These are phyloP conservation scores for Corallochytrium limacisporum DNA, from an alignment of 78 protist species.

Conservation along the genomic window DNA sequence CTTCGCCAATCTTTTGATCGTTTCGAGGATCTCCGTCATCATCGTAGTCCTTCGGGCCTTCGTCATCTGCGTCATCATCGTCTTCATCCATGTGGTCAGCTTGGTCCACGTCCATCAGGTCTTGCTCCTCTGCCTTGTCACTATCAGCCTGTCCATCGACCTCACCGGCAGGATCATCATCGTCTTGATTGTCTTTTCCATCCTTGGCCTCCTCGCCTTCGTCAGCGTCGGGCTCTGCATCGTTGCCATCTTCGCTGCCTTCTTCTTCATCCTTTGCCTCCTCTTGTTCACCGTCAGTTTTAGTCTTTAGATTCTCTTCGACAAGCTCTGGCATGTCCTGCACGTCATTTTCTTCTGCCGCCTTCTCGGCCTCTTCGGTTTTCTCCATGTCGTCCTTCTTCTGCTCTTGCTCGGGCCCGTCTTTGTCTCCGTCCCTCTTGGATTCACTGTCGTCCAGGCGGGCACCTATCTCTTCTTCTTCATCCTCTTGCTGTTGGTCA, in stretches of 20 bases:
- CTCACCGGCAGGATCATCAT: neutral
- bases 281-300: no score
- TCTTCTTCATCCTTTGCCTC: neutral
- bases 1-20: neutral
- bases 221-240: neutral
- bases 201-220: neutral
- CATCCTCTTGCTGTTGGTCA: neutral
- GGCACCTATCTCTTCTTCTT: neutral
- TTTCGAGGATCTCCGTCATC: neutral
- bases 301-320: no score
- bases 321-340: neutral
- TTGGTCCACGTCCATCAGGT: no score
- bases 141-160: neutral
- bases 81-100: neutral
- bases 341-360: neutral
- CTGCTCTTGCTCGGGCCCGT: neutral
- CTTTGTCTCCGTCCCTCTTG: neutral
- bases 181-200: neutral
- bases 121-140: neutral
- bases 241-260: neutral
- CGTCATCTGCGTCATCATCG: neutral
- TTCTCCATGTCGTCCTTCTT: neutral
- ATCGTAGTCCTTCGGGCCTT: no score
- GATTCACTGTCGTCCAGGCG: neutral
- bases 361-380: conserved; percentile 17